Base-by-base conservation (phyloP, 352 stramenopile species). In the Phytophthora fragariaefolia region DNA sequence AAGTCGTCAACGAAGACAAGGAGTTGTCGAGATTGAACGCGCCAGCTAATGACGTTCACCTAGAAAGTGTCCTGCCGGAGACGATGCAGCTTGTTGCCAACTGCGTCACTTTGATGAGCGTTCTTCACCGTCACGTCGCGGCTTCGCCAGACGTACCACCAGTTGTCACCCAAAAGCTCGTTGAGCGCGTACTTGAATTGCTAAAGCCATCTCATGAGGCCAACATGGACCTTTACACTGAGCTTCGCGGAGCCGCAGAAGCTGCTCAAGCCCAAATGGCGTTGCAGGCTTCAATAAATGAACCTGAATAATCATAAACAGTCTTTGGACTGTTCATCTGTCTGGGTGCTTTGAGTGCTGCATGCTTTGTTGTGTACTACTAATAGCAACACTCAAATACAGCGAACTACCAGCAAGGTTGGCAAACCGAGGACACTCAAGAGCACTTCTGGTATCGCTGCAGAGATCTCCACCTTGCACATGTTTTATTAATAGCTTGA, bases 161-260 rank as follows among this genome's bases (percentile, higher is more conserved):
- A 15, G 58, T 82, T 28, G 67, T 90, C 36, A 85, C 79, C 38
- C 80, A 89, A 26, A 92, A 85, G 58, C 72, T 92, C 13, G 70
- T 86, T 38, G 79, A 82, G 23, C 79, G 84, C 32, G 65, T 90
- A n/a, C 65, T 92, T 10, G 84, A 91, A 57, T 32, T 88, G 20
- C 64, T 92, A 2, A 75, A 80, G 22, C 84, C 84, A 6, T 69
- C 53, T 2, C 64, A 89, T 59, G 77, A 77, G 8, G 70, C 66
- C 7, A 92, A 92, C 50, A 73, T 88, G 73, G 84, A 91, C 60
- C 66, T 92, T 6, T 91, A 89, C 58, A 56, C 73, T 9, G 84
- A 92, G 54, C 66, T 92, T 20, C 48, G 62, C 45, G 42, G 63
- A 36, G 63, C 70, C 13, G 62, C 65, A 3, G 71, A 87, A 57